Percentiles rank a stretch among this genome's conserved stretches.
These are phyloP conservation scores for Globisporangium emineosum DNA, from an alignment of 352 stramenopile genomes.

Conservation along the genomic window DNA sequence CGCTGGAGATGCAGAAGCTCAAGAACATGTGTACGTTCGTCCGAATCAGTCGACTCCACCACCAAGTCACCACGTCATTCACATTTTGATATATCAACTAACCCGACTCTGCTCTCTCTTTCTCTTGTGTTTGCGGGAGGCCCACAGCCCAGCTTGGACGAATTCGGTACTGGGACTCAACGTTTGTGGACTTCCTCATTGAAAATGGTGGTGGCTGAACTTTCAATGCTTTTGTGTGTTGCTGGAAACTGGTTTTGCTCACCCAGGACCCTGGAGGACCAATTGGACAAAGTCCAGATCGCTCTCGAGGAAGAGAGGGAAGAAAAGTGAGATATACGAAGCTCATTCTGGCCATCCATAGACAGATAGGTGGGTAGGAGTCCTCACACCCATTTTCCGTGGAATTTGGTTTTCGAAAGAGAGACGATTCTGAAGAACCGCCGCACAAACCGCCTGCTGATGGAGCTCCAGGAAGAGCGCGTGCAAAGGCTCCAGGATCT, in stretches of 20 bases:
- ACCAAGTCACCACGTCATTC: not conserved
- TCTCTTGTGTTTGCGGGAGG: not conserved
- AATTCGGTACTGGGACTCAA: conserved; percentile 32
- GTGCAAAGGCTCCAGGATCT: conserved; percentile 75
- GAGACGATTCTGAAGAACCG: conserved; percentile 72
- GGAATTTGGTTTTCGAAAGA: conserved; percentile 20
- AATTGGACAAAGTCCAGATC: conserved; percentile 58
- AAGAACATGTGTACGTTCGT: conserved; percentile 64
- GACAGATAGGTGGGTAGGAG: too few species aligned
- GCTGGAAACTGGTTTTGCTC: not conserved
- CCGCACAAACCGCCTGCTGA: conserved; percentile 59
- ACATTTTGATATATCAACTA: not conserved
- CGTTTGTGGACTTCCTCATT: not conserved
- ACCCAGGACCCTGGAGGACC: conserved; percentile 50
- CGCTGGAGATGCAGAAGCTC: conserved; percentile 74
- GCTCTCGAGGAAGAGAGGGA: conserved; percentile 64
- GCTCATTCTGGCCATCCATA: not conserved
- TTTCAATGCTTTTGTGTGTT: not conserved
- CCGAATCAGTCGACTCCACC: not conserved
- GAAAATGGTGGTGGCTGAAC: too few species aligned
- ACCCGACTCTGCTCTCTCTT: not conserved
- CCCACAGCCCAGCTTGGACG: conserved; percentile 53
- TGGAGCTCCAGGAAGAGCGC: conserved; percentile 73
- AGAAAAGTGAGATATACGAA: conserved; percentile 44
- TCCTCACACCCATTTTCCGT: not conserved